phyloP scores from a whole-genome alignment of 2,329 filamentous ascomycete genomes.

The Penicillium sp. region DNA sequence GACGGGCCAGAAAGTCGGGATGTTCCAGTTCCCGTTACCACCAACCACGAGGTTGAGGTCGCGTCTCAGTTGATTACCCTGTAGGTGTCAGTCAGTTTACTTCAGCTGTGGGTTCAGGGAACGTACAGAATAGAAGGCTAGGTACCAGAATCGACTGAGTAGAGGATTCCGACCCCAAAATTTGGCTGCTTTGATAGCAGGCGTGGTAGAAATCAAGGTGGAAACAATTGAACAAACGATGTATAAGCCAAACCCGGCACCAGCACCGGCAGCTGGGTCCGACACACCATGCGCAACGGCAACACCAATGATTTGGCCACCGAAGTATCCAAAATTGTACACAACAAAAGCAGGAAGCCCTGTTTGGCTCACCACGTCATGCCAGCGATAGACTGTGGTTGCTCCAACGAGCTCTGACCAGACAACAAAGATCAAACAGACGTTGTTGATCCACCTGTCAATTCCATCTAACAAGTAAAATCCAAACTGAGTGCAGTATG shows the following conservation, averaged over 20 bases:
- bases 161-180: constrained; percentile 46
- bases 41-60: constrained; percentile 59
- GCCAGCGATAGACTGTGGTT: constrained; percentile 59
- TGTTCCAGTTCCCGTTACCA: constrained; percentile 57
- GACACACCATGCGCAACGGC: constrained; percentile 49
- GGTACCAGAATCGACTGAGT: constrained; percentile 52
- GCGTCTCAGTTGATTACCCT: constrained; percentile 58
- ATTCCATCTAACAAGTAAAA: constrained; percentile 58
- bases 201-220: constrained; percentile 35
- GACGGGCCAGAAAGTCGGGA: constrained; percentile 54
- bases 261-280: constrained; percentile 49
- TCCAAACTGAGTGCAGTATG: constrained; percentile 60
- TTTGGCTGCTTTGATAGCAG: constrained; percentile 43
- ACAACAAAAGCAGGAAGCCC: constrained; percentile 49
- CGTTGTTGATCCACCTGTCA: constrained; percentile 59
- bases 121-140: constrained; percentile 60
- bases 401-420: constrained; percentile 56
- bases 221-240: constrained; percentile 41
- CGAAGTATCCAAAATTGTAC: constrained; percentile 58
- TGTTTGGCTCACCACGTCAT: constrained; percentile 54
- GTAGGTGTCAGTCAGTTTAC: not conserved
- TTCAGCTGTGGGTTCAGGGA: no score
- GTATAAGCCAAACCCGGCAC: constrained; percentile 56
- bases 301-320: constrained; percentile 55
- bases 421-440: constrained; percentile 60